phyloP scores from a whole-genome alignment of 1,284 basidiomycete species.

The Sporisorium graminicola region DNA sequence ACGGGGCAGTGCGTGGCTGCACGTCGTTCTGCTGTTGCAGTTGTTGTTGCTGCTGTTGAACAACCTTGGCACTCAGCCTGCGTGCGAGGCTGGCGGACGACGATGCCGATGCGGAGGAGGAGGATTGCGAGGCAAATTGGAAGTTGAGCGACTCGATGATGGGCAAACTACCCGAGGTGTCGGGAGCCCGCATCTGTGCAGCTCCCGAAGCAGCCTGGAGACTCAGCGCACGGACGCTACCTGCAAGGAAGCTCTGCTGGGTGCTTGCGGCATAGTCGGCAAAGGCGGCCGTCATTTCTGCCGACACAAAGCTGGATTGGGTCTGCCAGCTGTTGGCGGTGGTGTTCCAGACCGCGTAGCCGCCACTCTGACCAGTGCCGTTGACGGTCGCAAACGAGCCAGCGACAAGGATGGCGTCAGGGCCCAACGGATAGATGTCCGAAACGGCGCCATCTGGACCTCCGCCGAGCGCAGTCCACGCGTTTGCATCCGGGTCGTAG shows the following conservation, averaged over 20 bases:
- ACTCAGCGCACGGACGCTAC: slow-evolving; percentile 71
- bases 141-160: slow-evolving; percentile 60
- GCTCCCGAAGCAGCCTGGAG: slow-evolving; percentile 71
- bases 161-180: slow-evolving; percentile 62
- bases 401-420: slow-evolving; percentile 76
- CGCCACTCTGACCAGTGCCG: slow-evolving; percentile 73
- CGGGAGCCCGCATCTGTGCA: slow-evolving; percentile 69
- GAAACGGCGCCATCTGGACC: slow-evolving; percentile 84
- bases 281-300: slow-evolving; percentile 80
- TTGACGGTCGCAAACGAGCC: slow-evolving; percentile 80
- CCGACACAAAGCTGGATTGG: slow-evolving; percentile 69
- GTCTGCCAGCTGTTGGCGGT: slow-evolving; percentile 76
- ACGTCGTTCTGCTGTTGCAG: neutral
- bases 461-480: slow-evolving; percentile 79
- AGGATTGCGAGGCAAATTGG: slow-evolving; percentile 75
- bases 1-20: slow-evolving; percentile 9
- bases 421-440: slow-evolving; percentile 74
- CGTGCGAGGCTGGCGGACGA: slow-evolving; percentile 31
- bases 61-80: slow-evolving; percentile 10
- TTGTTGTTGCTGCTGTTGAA: slow-evolving; percentile 12
- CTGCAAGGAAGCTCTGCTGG: slow-evolving; percentile 70
- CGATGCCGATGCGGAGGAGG: slow-evolving; percentile 22
- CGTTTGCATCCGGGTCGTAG: slow-evolving; percentile 78
- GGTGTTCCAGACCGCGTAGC: slow-evolving; percentile 85
- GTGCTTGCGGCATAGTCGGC: slow-evolving; percentile 73